Base-by-base conservation (phyloP, 345 rosid genomes). In the Eutrema yunnanense region DNA sequence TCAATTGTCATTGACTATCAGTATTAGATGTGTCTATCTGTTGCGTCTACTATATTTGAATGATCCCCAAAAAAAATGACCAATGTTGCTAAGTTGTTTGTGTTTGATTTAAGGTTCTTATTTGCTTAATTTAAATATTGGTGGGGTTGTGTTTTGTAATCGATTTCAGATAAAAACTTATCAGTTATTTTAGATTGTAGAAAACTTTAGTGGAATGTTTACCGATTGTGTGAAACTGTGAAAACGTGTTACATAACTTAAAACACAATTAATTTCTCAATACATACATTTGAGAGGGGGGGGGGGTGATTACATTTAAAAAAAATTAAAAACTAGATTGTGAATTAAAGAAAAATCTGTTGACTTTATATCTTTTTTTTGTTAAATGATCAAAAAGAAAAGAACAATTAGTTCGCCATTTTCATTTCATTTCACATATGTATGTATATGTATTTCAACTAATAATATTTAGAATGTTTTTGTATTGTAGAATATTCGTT, bases 61-160 rank as follows among this genome's bases (percentile, higher is more conserved):
- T 56, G 78, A 73, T 73, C 78, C 72, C 77, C 40, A 73, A 56
- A 66, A 49, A 61, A 61, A 5, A 29, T 37, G 58, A 73, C 36
- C 52, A 38, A 57, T 54, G 71, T 40, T 63, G 37, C 27, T 54
- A 53, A 42, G 38, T 51, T 62, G 43, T 71, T 51, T 62, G 12
- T 62, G 46, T 52, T 42, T 54, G 47, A 22, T 43, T 53, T 41
- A 51, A 57, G 65, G 47, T 57, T 69, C 38, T 69, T 46, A 5
- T 32, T 53, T 46, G 19, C 51, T 3, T 40, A 27, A 40, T 3
- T 16, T 11, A 10, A 16, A 5, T 51, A 41, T 51, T 38, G 37
- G 29, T 38, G 61, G 30, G 44, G 10, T 46, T 62, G 16, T 30
- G 16, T 22, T 59, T 63, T 44, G 3, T 30, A 14, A 63, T 32